Conservation (phyloP, 2,329 filamentous ascomycete genomes). For the Furcasterigmium sp. region DNA sequence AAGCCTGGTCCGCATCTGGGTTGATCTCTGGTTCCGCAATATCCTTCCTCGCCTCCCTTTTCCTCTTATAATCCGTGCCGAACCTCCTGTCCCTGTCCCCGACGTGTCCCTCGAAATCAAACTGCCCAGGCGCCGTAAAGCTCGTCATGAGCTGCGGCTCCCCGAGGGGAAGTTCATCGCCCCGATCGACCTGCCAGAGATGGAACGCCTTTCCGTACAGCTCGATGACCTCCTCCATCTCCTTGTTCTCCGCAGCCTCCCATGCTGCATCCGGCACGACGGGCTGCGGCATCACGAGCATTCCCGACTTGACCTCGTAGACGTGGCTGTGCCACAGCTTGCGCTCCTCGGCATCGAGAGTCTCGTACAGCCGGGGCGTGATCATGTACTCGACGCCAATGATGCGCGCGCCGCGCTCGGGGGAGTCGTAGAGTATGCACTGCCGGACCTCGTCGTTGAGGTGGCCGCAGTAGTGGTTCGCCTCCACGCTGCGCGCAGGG, state of each 20-base stretch:
- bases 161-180: conserved; percentile 52
- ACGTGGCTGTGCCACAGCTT: conserved; percentile 74
- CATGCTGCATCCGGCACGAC: conserved; percentile 56
- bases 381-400: conserved; percentile 91
- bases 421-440: conserved; percentile 78
- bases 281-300: conserved; percentile 71
- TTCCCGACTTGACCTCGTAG: conserved; percentile 72
- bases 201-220: conserved; percentile 84
- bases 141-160: conserved; percentile 51
- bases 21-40: conserved; percentile 37
- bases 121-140: conserved; percentile 41
- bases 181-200: conserved; percentile 78
- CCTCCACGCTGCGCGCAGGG: conserved; percentile 62
- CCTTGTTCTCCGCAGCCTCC: conserved; percentile 71
- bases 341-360: conserved; percentile 61
- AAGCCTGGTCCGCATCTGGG: conserved; percentile 16
- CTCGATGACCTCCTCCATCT: conserved; percentile 71
- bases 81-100: conserved; percentile 40
- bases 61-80: conserved; percentile 36
- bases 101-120: conserved; percentile 39
- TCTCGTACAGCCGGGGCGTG: conserved; percentile 60
- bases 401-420: conserved; percentile 60
- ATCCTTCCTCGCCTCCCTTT: conserved; percentile 35
- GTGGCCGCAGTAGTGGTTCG: conserved; percentile 83
- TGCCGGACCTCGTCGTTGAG: conserved; percentile 70